These are phyloP conservation scores for Nemania bipapillata DNA, from an alignment of 2,329 filamentous ascomycete genomes.

Conservation along the genomic window DNA sequence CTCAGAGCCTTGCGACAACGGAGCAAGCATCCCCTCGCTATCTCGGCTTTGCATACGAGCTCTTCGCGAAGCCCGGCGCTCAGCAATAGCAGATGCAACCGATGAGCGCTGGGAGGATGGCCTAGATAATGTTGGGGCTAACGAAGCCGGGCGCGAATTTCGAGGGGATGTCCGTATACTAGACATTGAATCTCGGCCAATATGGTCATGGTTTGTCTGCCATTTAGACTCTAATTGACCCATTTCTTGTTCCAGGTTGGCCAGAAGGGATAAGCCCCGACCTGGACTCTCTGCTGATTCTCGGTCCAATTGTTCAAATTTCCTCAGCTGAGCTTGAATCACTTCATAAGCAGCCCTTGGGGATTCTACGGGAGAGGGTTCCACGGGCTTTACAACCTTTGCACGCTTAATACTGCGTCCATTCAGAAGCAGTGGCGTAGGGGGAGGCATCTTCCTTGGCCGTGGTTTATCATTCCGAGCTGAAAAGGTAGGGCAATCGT, in stretches of 20 bases:
- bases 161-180: slow-evolving; percentile 55
- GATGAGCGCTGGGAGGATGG: slow-evolving; percentile 47
- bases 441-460: slow-evolving; percentile 65
- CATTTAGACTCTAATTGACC: slow-evolving; percentile 69
- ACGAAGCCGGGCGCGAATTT: slow-evolving; percentile 52
- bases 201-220: slow-evolving; percentile 66
- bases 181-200: slow-evolving; percentile 64
- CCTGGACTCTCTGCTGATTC: slow-evolving; percentile 55
- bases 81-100: slow-evolving; percentile 49
- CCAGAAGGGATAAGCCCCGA: slow-evolving; percentile 62
- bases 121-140: slow-evolving; percentile 32
- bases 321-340: slow-evolving; percentile 64
- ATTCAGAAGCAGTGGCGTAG: slow-evolving; percentile 65
- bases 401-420: slow-evolving; percentile 55
- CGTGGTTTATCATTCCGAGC: slow-evolving; percentile 59
- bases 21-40: slow-evolving; percentile 43
- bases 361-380: slow-evolving; percentile 65
- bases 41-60: slow-evolving; percentile 53
- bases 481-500: slow-evolving; percentile 69
- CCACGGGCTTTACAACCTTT: slow-evolving; percentile 59
- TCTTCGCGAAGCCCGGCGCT: slow-evolving; percentile 55
- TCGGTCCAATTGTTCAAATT: slow-evolving; percentile 57
- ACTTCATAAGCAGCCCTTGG: slow-evolving; percentile 60
- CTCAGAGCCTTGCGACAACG: slow-evolving; percentile 49
- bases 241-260: slow-evolving; percentile 71